Percentiles rank a stretch among this genome's conserved stretches.
These are phyloP conservation scores for Sungouiella thailandica DNA, from an alignment of 805 yeast species.

Conservation along the genomic window DNA sequence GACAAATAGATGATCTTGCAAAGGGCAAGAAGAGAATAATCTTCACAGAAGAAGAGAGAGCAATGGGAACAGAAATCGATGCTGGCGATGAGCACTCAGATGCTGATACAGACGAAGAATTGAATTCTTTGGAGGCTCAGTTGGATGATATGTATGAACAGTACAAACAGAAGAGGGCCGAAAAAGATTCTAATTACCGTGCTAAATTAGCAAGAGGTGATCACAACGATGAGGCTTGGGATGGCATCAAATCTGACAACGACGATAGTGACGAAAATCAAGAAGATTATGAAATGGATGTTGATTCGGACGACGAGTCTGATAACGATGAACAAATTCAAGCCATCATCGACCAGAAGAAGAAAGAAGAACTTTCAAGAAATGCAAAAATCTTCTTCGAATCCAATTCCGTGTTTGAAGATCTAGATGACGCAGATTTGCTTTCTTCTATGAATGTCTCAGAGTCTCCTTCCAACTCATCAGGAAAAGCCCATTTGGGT, in stretches of 20 bases:
- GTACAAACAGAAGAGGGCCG: slow-evolving; percentile 62
- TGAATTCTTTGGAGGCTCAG: slow-evolving; percentile 72
- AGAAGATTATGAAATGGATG: slow-evolving; percentile 43
- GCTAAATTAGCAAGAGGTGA: slow-evolving; percentile 75
- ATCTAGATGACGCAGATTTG: slow-evolving; percentile 45
- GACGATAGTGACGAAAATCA: slow-evolving; percentile 35
- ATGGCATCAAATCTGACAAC: slow-evolving; percentile 56
- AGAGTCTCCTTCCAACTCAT: too few species aligned
- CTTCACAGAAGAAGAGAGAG: slow-evolving; percentile 51
- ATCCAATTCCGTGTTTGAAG: slow-evolving; percentile 36
- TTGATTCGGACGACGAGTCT: slow-evolving; percentile 48
- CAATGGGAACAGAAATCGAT: slow-evolving; percentile 53
- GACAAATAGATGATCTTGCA: slow-evolving; percentile 65
- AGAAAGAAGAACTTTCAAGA: slow-evolving; percentile 29
- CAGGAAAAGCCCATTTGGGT: too few species aligned
- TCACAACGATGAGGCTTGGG: slow-evolving; percentile 75
- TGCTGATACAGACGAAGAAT: slow-evolving; percentile 44
- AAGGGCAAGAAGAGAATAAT: slow-evolving; percentile 70
- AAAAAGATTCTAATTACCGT: slow-evolving; percentile 61
- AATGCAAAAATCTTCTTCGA: slow-evolving; percentile 37
- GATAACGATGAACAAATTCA: slow-evolving; percentile 60
- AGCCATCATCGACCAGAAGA: slow-evolving; percentile 47
- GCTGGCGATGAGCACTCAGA: slow-evolving; percentile 33
- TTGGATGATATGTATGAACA: slow-evolving; percentile 75
- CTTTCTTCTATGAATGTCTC: slow-evolving; percentile 8